Conservation (phyloP, 768 basidiomycete species). For the Mycena amicta region DNA sequence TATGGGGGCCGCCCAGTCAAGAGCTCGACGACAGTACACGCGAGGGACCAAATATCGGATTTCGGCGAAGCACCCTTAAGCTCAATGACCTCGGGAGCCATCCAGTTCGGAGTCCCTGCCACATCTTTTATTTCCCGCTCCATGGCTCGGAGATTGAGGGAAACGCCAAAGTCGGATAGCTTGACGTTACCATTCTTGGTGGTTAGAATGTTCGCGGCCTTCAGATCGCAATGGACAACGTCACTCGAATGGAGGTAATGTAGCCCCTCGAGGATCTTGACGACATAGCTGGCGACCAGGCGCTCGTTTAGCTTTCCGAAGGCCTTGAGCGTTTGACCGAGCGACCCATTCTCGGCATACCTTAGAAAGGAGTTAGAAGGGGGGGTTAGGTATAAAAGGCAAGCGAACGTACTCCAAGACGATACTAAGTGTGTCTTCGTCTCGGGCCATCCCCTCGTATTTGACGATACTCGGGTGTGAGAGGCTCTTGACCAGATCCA, state of each 20-base stretch:
- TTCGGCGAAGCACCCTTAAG: conserved; percentile 92
- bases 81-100: conserved; percentile 98
- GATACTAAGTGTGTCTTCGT: conserved; percentile 87
- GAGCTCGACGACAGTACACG: conserved; percentile 92
- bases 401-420: conserved; percentile 91
- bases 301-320: conserved; percentile 93
- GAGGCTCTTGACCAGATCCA: conserved; percentile 87
- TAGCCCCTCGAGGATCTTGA: conserved; percentile 95
- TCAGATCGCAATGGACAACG: conserved; percentile 97
- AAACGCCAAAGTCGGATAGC: conserved; percentile 96
- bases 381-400: conserved; percentile 6
- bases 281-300: conserved; percentile 89
- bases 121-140: conserved; percentile 83
- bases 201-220: conserved; percentile 98
- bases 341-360: conserved; percentile 94
- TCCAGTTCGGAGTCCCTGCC: conserved; percentile 98
- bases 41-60: conserved; percentile 95
- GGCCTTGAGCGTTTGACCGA: conserved; percentile 89
- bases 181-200: conserved; percentile 98
- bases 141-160: conserved; percentile 91
- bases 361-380: conserved; percentile 43
- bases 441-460: conserved; percentile 94
- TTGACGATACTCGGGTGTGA: conserved; percentile 96
- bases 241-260: conserved; percentile 88
- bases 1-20: conserved; percentile 93